These are phyloP conservation scores for Dioscorea dumetorum DNA, from an alignment of 106 monocot species.

Conservation along the genomic window DNA sequence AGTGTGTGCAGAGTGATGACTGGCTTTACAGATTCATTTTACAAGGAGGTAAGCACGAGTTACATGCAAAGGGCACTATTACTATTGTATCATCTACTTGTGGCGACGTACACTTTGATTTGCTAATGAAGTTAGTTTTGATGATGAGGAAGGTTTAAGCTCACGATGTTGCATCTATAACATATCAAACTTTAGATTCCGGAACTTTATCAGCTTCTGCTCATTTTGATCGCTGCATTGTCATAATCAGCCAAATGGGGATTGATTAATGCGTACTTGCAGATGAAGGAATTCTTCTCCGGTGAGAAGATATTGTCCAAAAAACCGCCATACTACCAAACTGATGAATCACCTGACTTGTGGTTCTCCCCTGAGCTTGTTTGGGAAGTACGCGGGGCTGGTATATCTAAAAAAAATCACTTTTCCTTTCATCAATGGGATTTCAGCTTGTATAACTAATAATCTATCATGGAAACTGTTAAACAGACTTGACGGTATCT, in stretches of 20 bases:
- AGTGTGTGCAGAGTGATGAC: slow-evolving; percentile 97
- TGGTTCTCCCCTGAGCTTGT: slow-evolving; percentile 91
- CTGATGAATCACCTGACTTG: slow-evolving; percentile 72
- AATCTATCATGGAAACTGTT: neutral
- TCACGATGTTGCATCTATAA: too few relatives aligned
- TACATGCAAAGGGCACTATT: neutral
- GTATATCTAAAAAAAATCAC: slow-evolving; percentile 16
- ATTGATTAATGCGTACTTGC: slow-evolving; percentile 4
- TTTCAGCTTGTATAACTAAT: neutral
- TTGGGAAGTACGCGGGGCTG: slow-evolving; percentile 92
- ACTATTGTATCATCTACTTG: too few relatives aligned
- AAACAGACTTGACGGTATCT: slow-evolving; percentile 75
- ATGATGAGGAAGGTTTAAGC: too few relatives aligned
- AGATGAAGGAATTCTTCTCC: slow-evolving; percentile 92
- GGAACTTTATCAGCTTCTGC: too few relatives aligned
- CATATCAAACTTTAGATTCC: too few relatives aligned
- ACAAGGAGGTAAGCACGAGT: slow-evolving; percentile 51
- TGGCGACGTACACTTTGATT: too few relatives aligned
- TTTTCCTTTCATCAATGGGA: neutral
- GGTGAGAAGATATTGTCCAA: slow-evolving; percentile 62
- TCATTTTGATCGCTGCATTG: too few relatives aligned
- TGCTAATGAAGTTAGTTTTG: too few relatives aligned
- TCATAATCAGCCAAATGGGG: too few relatives aligned
- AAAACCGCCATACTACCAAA: slow-evolving; percentile 83
- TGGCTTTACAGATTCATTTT: slow-evolving; percentile 93